phyloP scores from a whole-genome alignment of 2,329 filamentous ascomycete species.

The Mycocentrospora acerina region DNA sequence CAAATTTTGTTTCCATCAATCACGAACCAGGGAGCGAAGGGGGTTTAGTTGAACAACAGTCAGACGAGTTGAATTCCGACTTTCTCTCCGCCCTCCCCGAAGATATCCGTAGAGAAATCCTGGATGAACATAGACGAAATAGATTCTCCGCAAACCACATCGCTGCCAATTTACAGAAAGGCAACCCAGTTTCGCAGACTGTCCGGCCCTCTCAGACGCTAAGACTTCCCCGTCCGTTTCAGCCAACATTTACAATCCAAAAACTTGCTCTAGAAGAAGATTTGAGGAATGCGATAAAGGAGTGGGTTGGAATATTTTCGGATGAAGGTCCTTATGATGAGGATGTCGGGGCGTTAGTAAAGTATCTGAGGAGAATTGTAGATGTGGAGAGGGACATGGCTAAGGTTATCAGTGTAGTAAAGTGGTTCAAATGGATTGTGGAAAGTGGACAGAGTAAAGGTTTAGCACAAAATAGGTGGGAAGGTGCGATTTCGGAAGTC shows the following conservation, averaged over 20 bases:
- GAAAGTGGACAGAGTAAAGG: conserved; percentile 9
- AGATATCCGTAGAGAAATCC: conserved; percentile 65
- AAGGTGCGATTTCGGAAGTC: conserved; percentile 41
- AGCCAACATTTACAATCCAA: conserved; percentile 63
- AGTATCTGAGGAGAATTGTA: conserved; percentile 73
- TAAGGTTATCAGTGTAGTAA: conserved; percentile 70
- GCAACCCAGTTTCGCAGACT: conserved; percentile 25
- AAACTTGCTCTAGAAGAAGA: conserved; percentile 60
- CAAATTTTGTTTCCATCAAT: conserved; percentile 63
- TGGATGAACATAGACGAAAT: conserved; percentile 65
- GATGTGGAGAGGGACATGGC: conserved; percentile 73
- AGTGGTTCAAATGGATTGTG: conserved; percentile 59
- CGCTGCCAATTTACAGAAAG: conserved; percentile 28
- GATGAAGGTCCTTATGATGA: conserved; percentile 74
- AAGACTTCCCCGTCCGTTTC: conserved; percentile 53
- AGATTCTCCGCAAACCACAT: conserved; percentile 25
- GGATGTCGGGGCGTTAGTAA: conserved; percentile 73
- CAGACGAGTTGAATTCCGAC: conserved; percentile 49
- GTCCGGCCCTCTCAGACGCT: conserved; percentile 12
- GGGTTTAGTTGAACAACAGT: conserved; percentile 11
- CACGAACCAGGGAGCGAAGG: conserved; percentile 21
- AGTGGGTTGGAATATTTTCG: conserved; percentile 74
- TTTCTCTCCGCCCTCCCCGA: conserved; percentile 83
- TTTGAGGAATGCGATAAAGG: conserved; percentile 70
- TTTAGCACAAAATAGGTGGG: conserved; percentile 33